Conservation (phyloP, 2,329 filamentous ascomycete genomes). For the Hymenoscyphus scutula region DNA sequence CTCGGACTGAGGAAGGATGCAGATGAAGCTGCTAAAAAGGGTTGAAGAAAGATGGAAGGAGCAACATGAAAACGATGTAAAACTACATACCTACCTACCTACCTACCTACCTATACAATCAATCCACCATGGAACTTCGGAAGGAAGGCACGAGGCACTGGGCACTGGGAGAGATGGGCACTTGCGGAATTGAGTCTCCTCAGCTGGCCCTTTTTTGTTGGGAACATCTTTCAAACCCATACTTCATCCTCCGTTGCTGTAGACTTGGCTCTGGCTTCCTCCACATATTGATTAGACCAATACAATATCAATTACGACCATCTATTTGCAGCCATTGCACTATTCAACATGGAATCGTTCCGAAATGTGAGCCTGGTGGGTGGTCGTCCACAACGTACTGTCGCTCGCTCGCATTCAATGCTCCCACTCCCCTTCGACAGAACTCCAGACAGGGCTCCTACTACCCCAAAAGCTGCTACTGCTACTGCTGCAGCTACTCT, state of each 20-base stretch:
- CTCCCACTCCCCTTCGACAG: neutral
- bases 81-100: too few species aligned
- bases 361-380: neutral
- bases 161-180: neutral
- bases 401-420: conserved; percentile 1
- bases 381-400: conserved; percentile 1
- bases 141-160: neutral
- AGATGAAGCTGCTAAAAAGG: conserved; percentile 8
- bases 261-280: conserved; percentile 5
- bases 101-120: too few species aligned
- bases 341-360: conserved; percentile 6
- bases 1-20: conserved; percentile 6
- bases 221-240: neutral
- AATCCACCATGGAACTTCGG: neutral
- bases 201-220: neutral
- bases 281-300: neutral
- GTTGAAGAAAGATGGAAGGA: neutral
- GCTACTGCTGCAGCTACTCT: neutral
- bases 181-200: neutral
- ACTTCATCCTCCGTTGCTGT: conserved; percentile 4
- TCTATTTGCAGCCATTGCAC: neutral
- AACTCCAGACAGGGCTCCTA: neutral
- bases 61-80: neutral
- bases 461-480: neutral
- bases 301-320: conserved; percentile 4